Evolutionary conservation across 495 filamentous ascomycete species (phyloP), one percentile per base, ranked within the genome.

Genomic region (Podospora anserina): DNA sequence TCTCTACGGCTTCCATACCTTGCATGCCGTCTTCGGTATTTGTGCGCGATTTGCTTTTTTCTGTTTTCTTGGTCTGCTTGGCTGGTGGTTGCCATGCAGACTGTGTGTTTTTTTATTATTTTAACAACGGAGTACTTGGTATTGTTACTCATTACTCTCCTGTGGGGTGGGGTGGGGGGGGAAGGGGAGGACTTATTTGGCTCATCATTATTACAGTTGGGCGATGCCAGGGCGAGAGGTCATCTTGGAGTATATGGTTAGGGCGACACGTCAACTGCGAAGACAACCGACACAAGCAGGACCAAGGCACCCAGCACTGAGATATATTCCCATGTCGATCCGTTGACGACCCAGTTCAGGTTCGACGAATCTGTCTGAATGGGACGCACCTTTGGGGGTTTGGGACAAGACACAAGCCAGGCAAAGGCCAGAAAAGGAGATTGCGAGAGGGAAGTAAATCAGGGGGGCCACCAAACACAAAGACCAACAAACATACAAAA

Each of bases 401-500:
- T 49, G 39, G 15, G 39, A 49, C 39, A 49, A 49, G 39, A 18
- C 39, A 11, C 39, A 49, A 49, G 9, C 9, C 9, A 49, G 39
- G 7, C 39, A 11, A 49, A 49, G 39, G 39, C 6, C 39, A 49
- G 13, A 49, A 18, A 49, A 49, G 39, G 39, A 49, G 39, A 11
- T 13, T 49, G 39, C 0, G 39, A 11, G 39, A 23, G 30, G 13
- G 13, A 11, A 49, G 39, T 49, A 49, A 49, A 49, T 49, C 39
- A 18, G 39, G 39, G 7, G 39, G 39, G 9, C 7, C 9, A 49
- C 34, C 34, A 39, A 39, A 39, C 34, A 39, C 34, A 13, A 67
- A 63, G 23, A 28, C 56, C 60, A 68, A 32, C 53, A 58, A 58
- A 19, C n/a, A 58, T 9, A 9, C 55, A 58, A 58, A 58, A 58